phyloP scores from a whole-genome alignment of 2,329 filamentous ascomycete species.

The Paraconiothyrium sp. region DNA sequence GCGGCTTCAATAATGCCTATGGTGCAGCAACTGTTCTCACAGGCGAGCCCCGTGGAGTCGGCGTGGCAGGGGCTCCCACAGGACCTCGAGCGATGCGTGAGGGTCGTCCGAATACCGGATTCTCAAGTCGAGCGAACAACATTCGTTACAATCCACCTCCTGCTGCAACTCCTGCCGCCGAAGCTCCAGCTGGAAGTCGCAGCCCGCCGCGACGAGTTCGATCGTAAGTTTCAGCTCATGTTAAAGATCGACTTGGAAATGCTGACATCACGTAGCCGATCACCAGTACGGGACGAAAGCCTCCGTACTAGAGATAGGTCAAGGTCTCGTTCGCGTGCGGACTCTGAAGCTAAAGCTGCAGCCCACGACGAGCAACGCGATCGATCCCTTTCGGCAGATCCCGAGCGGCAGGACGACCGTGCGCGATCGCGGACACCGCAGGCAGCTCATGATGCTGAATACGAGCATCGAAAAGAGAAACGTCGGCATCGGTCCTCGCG shows the following conservation, averaged over 20 bases:
- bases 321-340: slow-evolving; percentile 52
- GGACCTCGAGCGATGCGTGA: slow-evolving; percentile 95
- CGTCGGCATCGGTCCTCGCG: slow-evolving; percentile 61
- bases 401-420: slow-evolving; percentile 57
- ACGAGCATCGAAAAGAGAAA: slow-evolving; percentile 50
- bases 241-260: not conserved
- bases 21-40: slow-evolving; percentile 50
- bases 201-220: slow-evolving; percentile 41
- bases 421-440: slow-evolving; percentile 62
- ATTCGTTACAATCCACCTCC: slow-evolving; percentile 37
- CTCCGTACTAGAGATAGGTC: slow-evolving; percentile 50
- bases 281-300: slow-evolving; percentile 46
- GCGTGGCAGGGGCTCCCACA: slow-evolving; percentile 78
- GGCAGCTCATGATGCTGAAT: slow-evolving; percentile 39
- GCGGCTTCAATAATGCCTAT: slow-evolving; percentile 54
- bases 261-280: slow-evolving; percentile 35
- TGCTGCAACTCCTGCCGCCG: slow-evolving; percentile 32
- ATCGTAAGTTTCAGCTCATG: slow-evolving; percentile 37
- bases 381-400: slow-evolving; percentile 41
- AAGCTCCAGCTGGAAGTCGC: slow-evolving; percentile 32
- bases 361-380: slow-evolving; percentile 28
- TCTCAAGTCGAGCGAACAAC: slow-evolving; percentile 66
- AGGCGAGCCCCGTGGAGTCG: slow-evolving; percentile 62
- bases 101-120: slow-evolving; percentile 82
- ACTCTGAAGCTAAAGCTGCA: slow-evolving; percentile 45